A percentile compares a stretch with the other conserved stretches of the same genome.
Conservation (phyloP, 129 eudicot genomes). For the Arctium minus region DNA sequence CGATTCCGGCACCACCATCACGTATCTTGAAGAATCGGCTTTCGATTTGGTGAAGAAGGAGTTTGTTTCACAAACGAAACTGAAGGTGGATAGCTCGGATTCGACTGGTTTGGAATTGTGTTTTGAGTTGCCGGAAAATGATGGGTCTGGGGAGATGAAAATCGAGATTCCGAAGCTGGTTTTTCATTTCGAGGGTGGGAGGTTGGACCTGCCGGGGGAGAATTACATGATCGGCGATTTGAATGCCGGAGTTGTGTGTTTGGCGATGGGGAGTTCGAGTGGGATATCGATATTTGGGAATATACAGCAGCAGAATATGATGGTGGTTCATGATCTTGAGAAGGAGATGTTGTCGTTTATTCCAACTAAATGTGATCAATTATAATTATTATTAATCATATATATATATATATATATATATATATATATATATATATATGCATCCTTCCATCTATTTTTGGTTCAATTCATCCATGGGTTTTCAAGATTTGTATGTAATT, state of each 20-base stretch:
- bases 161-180: slow-evolving; percentile 63
- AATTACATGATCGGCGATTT: slow-evolving; percentile 66
- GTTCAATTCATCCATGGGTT: not conserved
- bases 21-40: slow-evolving; percentile 57
- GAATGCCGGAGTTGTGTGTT: slow-evolving; percentile 51
- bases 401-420: no score
- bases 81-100: slow-evolving; percentile 43
- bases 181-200: slow-evolving; percentile 59
- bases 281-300: slow-evolving; percentile 89
- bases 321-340: slow-evolving; percentile 70
- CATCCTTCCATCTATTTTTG: not conserved
- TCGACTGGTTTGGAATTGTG: slow-evolving; percentile 74
- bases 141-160: slow-evolving; percentile 17
- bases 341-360: slow-evolving; percentile 64
- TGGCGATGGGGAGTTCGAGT: slow-evolving; percentile 73
- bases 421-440: no score
- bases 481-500: not conserved
- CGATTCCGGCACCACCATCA: slow-evolving; percentile 88
- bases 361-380: slow-evolving; percentile 55
- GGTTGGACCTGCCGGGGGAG: slow-evolving; percentile 62
- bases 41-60: slow-evolving; percentile 48
- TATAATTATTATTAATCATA: slow-evolving; percentile 27
- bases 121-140: slow-evolving; percentile 40
- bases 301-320: slow-evolving; percentile 67
- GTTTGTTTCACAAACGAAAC: slow-evolving; percentile 49